These are phyloP conservation scores for Alternaria brassicae DNA, from an alignment of 2,329 filamentous ascomycete genomes.

Conservation along the genomic window DNA sequence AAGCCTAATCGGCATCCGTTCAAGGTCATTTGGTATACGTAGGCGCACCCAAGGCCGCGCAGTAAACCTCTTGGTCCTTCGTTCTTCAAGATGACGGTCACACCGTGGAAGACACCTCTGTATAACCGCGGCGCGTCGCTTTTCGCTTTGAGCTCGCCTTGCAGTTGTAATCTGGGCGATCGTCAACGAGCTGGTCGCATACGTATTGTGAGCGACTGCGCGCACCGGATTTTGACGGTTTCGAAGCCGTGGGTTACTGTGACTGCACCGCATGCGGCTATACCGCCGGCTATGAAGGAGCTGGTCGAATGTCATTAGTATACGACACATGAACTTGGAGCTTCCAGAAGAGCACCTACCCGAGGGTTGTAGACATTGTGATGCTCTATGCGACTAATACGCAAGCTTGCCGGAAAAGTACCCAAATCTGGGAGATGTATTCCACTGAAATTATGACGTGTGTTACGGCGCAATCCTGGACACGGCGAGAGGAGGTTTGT, in stretches of 20 bases:
- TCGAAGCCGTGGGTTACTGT: slow-evolving; percentile 98
- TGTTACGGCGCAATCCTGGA: slow-evolving; percentile 13
- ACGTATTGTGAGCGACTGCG: slow-evolving; percentile 12
- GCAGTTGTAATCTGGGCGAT: slow-evolving; percentile 79
- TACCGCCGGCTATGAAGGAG: slow-evolving; percentile 93
- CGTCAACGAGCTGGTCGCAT: slow-evolving; percentile 26
- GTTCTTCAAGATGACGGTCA: slow-evolving; percentile 87
- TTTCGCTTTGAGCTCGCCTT: slow-evolving; percentile 91
- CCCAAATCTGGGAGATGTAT: background rate
- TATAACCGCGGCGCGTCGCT: slow-evolving; percentile 87
- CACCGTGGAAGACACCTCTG: slow-evolving; percentile 87
- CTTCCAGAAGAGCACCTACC: slow-evolving; percentile 38
- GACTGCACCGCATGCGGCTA: slow-evolving; percentile 95
- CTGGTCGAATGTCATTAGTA: slow-evolving; percentile 50
- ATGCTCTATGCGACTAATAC: slow-evolving; percentile 15
- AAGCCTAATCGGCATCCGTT: slow-evolving; percentile 97
- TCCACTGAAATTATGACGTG: background rate
- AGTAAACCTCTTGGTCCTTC: slow-evolving; percentile 87
- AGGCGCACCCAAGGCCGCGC: slow-evolving; percentile 89
- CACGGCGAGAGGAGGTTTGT: background rate
- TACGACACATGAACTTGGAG: background rate
- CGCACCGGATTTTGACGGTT: slow-evolving; percentile 95
- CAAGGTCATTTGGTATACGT: slow-evolving; percentile 93
- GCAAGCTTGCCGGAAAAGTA: background rate
- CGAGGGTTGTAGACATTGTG: slow-evolving; percentile 58